Evolutionary conservation across 306 rosid species (phyloP), one percentile per base, ranked within the genome.

Genomic region (Hylodesmum podocarpum): DNA sequence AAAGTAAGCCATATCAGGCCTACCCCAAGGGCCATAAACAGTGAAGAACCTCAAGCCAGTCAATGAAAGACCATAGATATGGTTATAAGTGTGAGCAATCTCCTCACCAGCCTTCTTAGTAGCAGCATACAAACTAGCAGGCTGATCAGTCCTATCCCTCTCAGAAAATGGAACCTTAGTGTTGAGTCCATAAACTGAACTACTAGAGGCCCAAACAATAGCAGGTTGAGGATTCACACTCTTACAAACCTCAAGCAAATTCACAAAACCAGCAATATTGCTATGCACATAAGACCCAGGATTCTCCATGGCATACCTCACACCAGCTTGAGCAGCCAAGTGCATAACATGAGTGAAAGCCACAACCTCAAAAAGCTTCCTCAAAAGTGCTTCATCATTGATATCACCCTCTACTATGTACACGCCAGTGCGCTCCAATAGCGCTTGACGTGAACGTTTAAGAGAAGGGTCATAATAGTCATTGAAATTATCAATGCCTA

Each of bases 21-120:
- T 88, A 37, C 98, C 98, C 98, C 98, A 95, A 2, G 98, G 98
- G 4, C 98, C 98, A 84, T 95, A 95, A 78, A 95, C 98, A 12
- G 98, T 95, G 69, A 95, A 95, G 75, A 95, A 95, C 22, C 98
- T 28, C 83, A 95, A 82, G 14, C 97, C 98, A 0, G 98, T 95
- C 21, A 95, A 82, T 7, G 98, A 92, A 59, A 95, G 96, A 5
- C 98, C 98, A 47, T 94, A 90, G 21, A 94, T 91, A 77, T 94
- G 97, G 80, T 94, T 94, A 47, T 94, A 94, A 64, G 97, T 91
- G 69, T 94, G 98, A 1, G 98, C 98, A 84, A 94, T 91, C 68
- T 94, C 98, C 73, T 94, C 98, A 41, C 98, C 98, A n/a, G 97
- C 98, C 66, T 94, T 94, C 88, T 94, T 94, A 16, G 98, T 91